Conservation (phyloP, 2,329 filamentous ascomycete genomes). For the Sclerotinia glacialis region DNA sequence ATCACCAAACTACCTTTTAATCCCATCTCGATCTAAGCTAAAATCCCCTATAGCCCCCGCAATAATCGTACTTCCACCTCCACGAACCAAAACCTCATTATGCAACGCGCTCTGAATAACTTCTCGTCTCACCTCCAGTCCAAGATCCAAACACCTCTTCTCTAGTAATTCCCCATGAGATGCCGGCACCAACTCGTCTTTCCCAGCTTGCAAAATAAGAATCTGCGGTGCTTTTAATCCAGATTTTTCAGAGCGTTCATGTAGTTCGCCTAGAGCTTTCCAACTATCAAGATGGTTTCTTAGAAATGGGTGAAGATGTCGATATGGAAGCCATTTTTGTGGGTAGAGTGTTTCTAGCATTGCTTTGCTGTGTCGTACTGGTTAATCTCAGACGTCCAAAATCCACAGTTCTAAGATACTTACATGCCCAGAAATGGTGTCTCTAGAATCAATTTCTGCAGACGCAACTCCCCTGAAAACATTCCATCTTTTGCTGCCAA, state of each 20-base stretch:
- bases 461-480: conserved; percentile 25
- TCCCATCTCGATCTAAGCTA: background rate
- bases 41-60: conserved; percentile 44
- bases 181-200: conserved; percentile 57
- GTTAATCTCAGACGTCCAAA: background rate
- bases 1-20: background rate
- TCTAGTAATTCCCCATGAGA: conserved; percentile 49
- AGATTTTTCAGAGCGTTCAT: conserved; percentile 35
- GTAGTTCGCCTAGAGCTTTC: conserved; percentile 49
- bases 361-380: conserved; percentile 42
- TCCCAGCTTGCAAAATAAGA: conserved; percentile 55
- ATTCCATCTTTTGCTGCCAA: conserved; percentile 31
- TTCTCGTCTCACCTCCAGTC: conserved; percentile 46
- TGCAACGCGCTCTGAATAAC: conserved; percentile 52
- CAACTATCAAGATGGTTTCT: conserved; percentile 60
- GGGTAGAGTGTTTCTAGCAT: conserved; percentile 74
- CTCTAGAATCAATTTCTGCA: conserved; percentile 62
- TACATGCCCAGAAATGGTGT: conserved; percentile 69
- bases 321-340: conserved; percentile 76
- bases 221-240: conserved; percentile 26
- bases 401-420: background rate
- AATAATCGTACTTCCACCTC: conserved; percentile 46
- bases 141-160: conserved; percentile 48
- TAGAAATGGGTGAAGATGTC: conserved; percentile 70
- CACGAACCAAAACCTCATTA: conserved; percentile 52